phyloP scores from a whole-genome alignment of 2,329 filamentous ascomycete species.

The Clonostachys rosea region DNA sequence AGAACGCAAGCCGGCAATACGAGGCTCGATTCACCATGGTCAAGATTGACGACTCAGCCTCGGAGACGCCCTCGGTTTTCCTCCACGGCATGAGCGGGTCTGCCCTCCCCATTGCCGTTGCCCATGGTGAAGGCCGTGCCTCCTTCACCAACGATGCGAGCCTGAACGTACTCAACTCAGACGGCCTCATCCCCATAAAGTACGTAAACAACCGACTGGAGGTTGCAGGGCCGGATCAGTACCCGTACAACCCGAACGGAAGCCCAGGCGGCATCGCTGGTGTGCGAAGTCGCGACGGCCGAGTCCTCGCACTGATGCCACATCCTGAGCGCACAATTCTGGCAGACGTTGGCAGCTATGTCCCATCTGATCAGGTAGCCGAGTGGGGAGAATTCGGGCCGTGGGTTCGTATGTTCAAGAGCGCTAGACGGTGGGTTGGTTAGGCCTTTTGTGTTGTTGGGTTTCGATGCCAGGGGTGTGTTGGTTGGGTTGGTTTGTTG shows the following conservation, averaged over 20 bases:
- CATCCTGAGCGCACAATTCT: slow-evolving; percentile 89
- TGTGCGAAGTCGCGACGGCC: slow-evolving; percentile 71
- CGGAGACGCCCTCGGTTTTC: slow-evolving; percentile 69
- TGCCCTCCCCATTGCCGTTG: slow-evolving; percentile 78
- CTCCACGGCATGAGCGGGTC: slow-evolving; percentile 83
- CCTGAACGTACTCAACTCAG: slow-evolving; percentile 50
- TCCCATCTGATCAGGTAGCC: slow-evolving; percentile 51
- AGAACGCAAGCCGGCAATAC: slow-evolving; percentile 84
- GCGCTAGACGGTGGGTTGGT: slow-evolving; percentile 83
- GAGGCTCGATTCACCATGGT: slow-evolving; percentile 84
- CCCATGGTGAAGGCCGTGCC: slow-evolving; percentile 88
- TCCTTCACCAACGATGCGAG: slow-evolving; percentile 54
- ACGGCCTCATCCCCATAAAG: slow-evolving; percentile 70
- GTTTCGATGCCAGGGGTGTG: no score
- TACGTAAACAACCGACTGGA: slow-evolving; percentile 75
- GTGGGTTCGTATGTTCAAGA: slow-evolving; percentile 83
- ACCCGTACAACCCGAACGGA: slow-evolving; percentile 86
- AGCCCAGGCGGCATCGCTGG: slow-evolving; percentile 78
- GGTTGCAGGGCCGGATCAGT: slow-evolving; percentile 68
- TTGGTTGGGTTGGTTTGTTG: no score
- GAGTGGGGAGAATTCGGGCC: slow-evolving; percentile 80
- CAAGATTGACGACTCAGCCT: slow-evolving; percentile 56
- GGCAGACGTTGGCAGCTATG: slow-evolving; percentile 72
- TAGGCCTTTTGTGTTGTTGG: slow-evolving; percentile 14
- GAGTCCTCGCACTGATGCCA: slow-evolving; percentile 87